Conservation (phyloP, 2,329 filamentous ascomycete genomes). For the Botrytis hyacinthi region DNA sequence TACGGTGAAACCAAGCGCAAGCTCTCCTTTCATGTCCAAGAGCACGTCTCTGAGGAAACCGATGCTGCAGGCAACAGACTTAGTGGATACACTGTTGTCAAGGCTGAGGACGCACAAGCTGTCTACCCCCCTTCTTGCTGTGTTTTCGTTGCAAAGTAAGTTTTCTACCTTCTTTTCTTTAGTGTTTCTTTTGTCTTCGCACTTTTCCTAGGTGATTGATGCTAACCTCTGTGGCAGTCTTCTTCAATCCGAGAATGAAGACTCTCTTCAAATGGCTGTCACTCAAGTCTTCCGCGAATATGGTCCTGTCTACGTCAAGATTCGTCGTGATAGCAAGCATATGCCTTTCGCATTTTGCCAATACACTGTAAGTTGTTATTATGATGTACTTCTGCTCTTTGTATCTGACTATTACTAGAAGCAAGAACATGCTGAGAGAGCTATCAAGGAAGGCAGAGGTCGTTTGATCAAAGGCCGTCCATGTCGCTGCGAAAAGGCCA, state of each 20-base stretch:
- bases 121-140: constrained; percentile 52
- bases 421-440: constrained; percentile 49
- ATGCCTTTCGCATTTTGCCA: constrained; percentile 67
- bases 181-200: background rate
- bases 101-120: constrained; percentile 34
- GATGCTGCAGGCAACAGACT: constrained; percentile 11
- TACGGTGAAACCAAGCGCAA: constrained; percentile 24
- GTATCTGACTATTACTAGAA: constrained; percentile 43
- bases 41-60: constrained; percentile 22
- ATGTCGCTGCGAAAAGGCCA: constrained; percentile 59
- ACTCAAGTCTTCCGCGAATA: constrained; percentile 52
- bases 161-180: constrained; percentile 22
- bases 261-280: constrained; percentile 52
- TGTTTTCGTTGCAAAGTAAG: constrained; percentile 66
- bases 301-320: constrained; percentile 61
- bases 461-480: constrained; percentile 53
- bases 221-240: constrained; percentile 44
- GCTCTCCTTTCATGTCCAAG: constrained; percentile 24
- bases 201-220: background rate
- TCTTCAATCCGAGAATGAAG: constrained; percentile 49
- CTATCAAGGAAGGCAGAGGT: constrained; percentile 49
- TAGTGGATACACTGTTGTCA: constrained; percentile 23
- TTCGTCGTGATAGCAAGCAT: constrained; percentile 55
- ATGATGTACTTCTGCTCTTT: background rate
- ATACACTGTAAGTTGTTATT: constrained; percentile 52